These are phyloP conservation scores for Coniochaeta ligniaria DNA, from an alignment of 2,329 filamentous ascomycete genomes.

Conservation along the genomic window DNA sequence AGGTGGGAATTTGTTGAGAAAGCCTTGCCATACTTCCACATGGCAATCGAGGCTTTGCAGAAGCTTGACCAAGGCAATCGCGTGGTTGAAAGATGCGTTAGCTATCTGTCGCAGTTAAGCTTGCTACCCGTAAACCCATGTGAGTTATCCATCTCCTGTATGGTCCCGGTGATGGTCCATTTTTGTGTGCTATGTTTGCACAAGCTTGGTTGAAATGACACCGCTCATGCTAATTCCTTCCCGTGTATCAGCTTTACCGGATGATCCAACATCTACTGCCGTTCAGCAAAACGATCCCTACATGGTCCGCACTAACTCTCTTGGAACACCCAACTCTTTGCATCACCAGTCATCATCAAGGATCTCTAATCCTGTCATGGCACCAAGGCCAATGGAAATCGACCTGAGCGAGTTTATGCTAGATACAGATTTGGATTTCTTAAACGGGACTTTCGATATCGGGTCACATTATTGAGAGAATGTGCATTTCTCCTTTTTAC, in stretches of 20 bases:
- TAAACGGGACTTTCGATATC: constrained; percentile 7
- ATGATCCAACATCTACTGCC: too few relatives aligned
- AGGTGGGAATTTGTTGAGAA: background rate
- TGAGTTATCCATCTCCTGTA: background rate
- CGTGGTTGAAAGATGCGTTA: constrained; percentile 5
- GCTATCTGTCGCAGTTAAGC: constrained; percentile 5
- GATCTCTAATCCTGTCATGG: background rate
- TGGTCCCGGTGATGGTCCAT: background rate
- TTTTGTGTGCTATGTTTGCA: background rate
- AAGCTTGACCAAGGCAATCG: constrained; percentile 4
- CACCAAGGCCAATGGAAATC: constrained; percentile 4
- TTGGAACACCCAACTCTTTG: background rate
- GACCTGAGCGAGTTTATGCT: constrained; percentile 8
- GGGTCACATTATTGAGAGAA: too few relatives aligned
- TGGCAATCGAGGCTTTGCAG: constrained; percentile 6
- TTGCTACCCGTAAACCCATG: background rate
- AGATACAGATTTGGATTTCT: constrained; percentile 5
- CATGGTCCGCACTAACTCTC: too few relatives aligned
- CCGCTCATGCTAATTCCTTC: background rate
- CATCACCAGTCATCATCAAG: too few relatives aligned
- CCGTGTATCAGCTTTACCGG: too few relatives aligned
- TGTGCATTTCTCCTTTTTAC: too few relatives aligned
- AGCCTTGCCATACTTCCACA: constrained; percentile 4
- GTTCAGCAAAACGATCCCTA: too few relatives aligned
- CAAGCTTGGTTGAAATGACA: background rate